Evolutionary conservation across 441 rosid species (phyloP).

Genomic region (Geranium incanum): DNA sequence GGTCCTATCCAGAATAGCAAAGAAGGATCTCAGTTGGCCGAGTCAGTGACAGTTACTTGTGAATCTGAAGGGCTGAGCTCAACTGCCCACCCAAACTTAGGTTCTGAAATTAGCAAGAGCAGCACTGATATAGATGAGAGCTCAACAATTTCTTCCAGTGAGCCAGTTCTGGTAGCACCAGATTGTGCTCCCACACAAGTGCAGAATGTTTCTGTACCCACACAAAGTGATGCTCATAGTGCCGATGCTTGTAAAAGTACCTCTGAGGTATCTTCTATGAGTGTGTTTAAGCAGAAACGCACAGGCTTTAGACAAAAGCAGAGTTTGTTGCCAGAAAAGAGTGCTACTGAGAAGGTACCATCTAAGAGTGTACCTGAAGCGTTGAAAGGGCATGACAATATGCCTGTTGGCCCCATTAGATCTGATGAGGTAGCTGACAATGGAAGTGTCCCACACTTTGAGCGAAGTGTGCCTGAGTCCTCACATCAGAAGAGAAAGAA

Average conservation of each 20-base stretch:
- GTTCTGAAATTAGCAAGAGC: slow-evolving; percentile 25
- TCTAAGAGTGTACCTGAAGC: slow-evolving; percentile 29
- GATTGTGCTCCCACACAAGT: slow-evolving; percentile 25
- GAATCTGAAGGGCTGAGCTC: slow-evolving; percentile 26
- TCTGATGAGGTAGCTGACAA: slow-evolving; percentile 28
- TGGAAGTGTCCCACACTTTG: slow-evolving; percentile 32
- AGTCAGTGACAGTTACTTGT: slow-evolving; percentile 21
- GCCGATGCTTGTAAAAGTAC: slow-evolving; percentile 28
- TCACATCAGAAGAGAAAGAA: slow-evolving; percentile 44
- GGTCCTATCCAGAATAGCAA: slow-evolving; percentile 20
- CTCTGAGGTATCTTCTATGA: slow-evolving; percentile 29
- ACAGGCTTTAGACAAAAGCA: slow-evolving; percentile 51
- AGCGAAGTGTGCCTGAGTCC: slow-evolving; percentile 33
- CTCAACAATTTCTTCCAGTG: slow-evolving; percentile 23
- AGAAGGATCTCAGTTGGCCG: slow-evolving; percentile 26
- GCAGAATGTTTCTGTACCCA: slow-evolving; percentile 23
- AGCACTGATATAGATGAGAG: slow-evolving; percentile 29
- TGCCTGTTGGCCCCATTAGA: slow-evolving; percentile 24
- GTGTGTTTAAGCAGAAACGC: slow-evolving; percentile 47
- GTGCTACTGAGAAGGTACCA: slow-evolving; percentile 31
- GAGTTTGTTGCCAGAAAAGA: slow-evolving; percentile 33
- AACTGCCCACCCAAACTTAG: slow-evolving; percentile 22
- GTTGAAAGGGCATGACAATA: slow-evolving; percentile 26
- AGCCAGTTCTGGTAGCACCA: slow-evolving; percentile 28
- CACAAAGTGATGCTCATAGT: slow-evolving; percentile 28